These are phyloP conservation scores for Clarireedia hainanense DNA, from an alignment of 2,329 filamentous ascomycete genomes.

Conservation along the genomic window DNA sequence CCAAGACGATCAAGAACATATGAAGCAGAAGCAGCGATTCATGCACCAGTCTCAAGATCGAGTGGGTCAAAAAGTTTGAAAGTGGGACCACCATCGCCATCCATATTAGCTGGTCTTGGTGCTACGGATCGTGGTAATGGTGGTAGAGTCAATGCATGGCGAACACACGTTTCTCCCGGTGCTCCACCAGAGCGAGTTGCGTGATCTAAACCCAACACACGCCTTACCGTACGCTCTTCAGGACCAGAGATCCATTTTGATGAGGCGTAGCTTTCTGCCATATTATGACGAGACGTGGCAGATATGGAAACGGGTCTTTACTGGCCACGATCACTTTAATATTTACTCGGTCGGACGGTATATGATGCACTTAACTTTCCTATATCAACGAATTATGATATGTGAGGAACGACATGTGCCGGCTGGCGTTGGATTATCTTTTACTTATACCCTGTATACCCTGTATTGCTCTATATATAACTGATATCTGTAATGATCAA, in stretches of 20 bases:
- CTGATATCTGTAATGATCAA: too few relatives aligned
- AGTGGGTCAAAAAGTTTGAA: neutral
- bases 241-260: neutral
- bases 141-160: conserved; percentile 27
- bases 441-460: too few relatives aligned
- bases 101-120: conserved; percentile 24
- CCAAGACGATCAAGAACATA: conserved; percentile 22
- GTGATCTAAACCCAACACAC: neutral
- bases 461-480: too few relatives aligned
- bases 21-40: conserved; percentile 21
- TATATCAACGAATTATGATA: too few relatives aligned
- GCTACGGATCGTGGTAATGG: conserved; percentile 15
- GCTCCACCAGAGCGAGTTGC: conserved; percentile 24
- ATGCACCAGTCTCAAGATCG: conserved; percentile 16
- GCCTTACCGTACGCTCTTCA: neutral
- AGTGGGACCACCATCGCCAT: neutral
- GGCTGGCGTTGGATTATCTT: too few relatives aligned
- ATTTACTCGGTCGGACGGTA: too few relatives aligned
- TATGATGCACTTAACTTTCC: too few relatives aligned
- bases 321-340: too few relatives aligned
- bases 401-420: too few relatives aligned
- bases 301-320: neutral
- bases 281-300: neutral
- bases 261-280: neutral
- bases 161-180: conserved; percentile 24